Evolutionary conservation across 2,329 filamentous ascomycete genomes (phyloP), one percentile per base, ranked within the genome.

Genomic region (Fusarium dimerum): DNA sequence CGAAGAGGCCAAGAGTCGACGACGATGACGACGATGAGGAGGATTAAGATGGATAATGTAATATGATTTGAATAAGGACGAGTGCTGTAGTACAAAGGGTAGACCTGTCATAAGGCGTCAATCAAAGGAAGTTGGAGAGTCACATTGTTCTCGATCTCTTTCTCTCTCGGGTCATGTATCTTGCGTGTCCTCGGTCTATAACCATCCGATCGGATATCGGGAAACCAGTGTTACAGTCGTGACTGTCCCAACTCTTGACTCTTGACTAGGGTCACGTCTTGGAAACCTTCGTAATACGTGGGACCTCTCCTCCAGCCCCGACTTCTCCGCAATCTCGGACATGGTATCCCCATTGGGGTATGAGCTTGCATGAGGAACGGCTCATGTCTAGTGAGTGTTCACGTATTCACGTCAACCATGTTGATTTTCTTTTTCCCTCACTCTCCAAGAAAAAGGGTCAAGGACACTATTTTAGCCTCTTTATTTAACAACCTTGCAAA

Each of bases 1-100:
- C 81, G 45, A 97, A 96, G 78, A 83, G 89, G 64, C 88, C 88
- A 18, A 84, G 88, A 61, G 83, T 93, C 20, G 89, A 93, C 26
- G 88, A 90, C 53, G 90, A 90, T 53, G 90, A 83, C 20, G 70
- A 71, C 44, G 20, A 36, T 5, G 32, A 36, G 32, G 65, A 63
- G 50, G 59, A 59, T 53, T 66, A 51, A 55, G 20, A 26, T 26
- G 20, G 20, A 26, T 26, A 26, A 26, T 26, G 20, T 26, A 26
- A 26, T 26, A 26, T 26, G 20, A 26, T 26, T 26, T 26, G 5
- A 26, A 26, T 26, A 26, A 26, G 20, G 20, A 26, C 7, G 20
- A 26, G 20, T 26, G 20, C 7, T 26, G 20, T 26, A n/a, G 20
- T 26, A 26, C 20, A 26, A 26, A 26, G 20, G 4, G 20, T 26